Base-by-base conservation (phyloP, 257 asterid species). In the Lantana camara region DNA sequence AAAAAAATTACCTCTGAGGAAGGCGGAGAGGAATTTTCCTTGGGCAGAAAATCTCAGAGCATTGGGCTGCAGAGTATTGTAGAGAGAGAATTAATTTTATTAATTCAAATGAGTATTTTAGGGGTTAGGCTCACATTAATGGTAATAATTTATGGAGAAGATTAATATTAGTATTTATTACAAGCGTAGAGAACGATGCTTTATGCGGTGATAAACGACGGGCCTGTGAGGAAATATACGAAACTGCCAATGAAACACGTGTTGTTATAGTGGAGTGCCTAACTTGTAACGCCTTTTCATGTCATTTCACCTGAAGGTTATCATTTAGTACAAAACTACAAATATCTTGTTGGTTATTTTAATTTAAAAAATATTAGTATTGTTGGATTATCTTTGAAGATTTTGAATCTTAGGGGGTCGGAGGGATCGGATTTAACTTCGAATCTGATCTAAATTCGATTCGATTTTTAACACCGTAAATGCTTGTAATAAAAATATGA, bases 161-260 rank as follows among this genome's bases (percentile, higher is more conserved):
- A 41, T 67, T 55, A 66, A 42, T 54, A 42, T 7, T 32, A 23
- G 12, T 45, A 61, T 66, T 66, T 67, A 55, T 30, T 55, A 44
- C 58, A 29, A 67, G 58, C 72, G 65, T 55, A 30, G 30, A 15
- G 41, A 67, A 44, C 65, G 50, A 67, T 55, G 71, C 34, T 54
- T 42, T 4, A 1, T 61, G 42, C 44, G 57, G 27, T 27, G 35
- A 29, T 21, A 30, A 29, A 1, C 3, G 3, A 54, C 63, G 27
- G 0, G 47, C 7, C 72, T n/a, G 72, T 55, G 49, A 56, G 0
- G n/a, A 11, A 45, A 45, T 12, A 2, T 11, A 27, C 0, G 3
- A 4, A 6, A 29, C 4, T 0, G 15, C 10, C 47, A 32, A 54
- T 55, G 14, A 15, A 57, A 27, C 38, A 20, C 63, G 64, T 66